Base-by-base conservation (phyloP, 140 eudicot genomes). In the Senecio squalidus region DNA sequence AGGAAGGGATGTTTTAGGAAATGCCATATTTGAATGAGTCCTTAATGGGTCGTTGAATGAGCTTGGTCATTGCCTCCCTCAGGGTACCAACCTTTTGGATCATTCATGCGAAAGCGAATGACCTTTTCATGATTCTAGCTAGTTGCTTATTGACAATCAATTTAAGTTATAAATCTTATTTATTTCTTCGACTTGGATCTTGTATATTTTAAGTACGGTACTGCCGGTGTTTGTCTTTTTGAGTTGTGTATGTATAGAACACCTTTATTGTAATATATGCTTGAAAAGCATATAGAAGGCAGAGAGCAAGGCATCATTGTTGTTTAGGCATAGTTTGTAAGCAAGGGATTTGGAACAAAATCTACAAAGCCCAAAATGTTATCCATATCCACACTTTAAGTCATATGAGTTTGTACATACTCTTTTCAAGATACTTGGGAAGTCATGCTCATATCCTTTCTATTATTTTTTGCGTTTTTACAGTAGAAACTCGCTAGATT, bases 281-380 rank as follows among this genome's bases (percentile, higher is more conserved):
- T 17, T 63, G 24, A 13, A 66, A 55, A 63, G 51, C 26, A 16
- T 4, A 45, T 62, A 24, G 45, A 55, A 53, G 52, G 60, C 58
- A 52, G 33, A 33, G 53, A 9, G 46, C 34, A 23, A 10, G 51
- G 41, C 57, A 50, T 33, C 52, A 25, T 52, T 26, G 48, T 23
- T 58, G 31, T 47, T 28, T 28, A 14, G 23, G 55, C 63, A 67
- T 47, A 55, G 57, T 64, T 64, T 57, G 68, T 10, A 64, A 56
- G 78, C 45, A 64, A 64, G 58, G 78, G 62, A 72, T 65, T 55
- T 64, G 60, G 72, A 72, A 64, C 71, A 56, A 72, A 56, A 64
- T 56, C 72, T 28, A 55, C 40, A 25, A 34, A 29, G 52, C 36
- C 21, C 40, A 63, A 68, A 55, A 38, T 16, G 9, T 11, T 9